These are phyloP conservation scores for Buxus sempervirens DNA, from an alignment of 164 flowering plant species.

Conservation along the genomic window DNA sequence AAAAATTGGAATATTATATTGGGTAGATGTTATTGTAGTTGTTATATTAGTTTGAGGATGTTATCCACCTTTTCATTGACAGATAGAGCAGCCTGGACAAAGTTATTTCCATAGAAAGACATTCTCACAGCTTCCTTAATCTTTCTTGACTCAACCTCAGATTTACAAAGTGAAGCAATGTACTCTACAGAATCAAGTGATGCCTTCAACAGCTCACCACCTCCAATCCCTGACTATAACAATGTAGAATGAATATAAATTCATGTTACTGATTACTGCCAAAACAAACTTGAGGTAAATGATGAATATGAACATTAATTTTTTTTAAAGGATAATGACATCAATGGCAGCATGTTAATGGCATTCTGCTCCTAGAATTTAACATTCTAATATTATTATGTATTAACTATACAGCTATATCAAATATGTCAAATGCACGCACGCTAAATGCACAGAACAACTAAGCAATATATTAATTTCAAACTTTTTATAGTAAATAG, in stretches of 20 bases:
- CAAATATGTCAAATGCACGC: too few relatives aligned
- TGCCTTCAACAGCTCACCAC: conserved; percentile 56
- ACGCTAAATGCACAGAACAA: too few relatives aligned
- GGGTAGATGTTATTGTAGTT: too few relatives aligned
- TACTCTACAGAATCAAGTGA: conserved; percentile 94
- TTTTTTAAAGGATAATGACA: background rate
- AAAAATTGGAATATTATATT: too few relatives aligned
- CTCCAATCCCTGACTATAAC: conserved; percentile 64
- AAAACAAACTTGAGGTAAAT: background rate
- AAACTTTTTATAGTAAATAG: too few relatives aligned
- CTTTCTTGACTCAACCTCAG: conserved; percentile 61
- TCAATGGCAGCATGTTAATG: background rate
- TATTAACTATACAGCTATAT: background rate
- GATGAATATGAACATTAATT: background rate
- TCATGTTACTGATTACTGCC: conserved; percentile 2
- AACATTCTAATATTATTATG: background rate
- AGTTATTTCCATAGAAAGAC: too few relatives aligned
- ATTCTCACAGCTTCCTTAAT: conserved; percentile 54
- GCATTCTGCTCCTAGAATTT: background rate
- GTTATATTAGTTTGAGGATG: too few relatives aligned
- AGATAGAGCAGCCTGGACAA: too few relatives aligned
- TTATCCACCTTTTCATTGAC: too few relatives aligned
- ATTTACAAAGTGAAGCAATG: conserved; percentile 67
- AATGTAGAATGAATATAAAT: conserved; percentile 15
- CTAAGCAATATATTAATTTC: too few relatives aligned